Percentiles rank a stretch among this genome's conserved stretches.
Conservation (phyloP, 805 yeast genomes). For the Candida peoriensis region DNA sequence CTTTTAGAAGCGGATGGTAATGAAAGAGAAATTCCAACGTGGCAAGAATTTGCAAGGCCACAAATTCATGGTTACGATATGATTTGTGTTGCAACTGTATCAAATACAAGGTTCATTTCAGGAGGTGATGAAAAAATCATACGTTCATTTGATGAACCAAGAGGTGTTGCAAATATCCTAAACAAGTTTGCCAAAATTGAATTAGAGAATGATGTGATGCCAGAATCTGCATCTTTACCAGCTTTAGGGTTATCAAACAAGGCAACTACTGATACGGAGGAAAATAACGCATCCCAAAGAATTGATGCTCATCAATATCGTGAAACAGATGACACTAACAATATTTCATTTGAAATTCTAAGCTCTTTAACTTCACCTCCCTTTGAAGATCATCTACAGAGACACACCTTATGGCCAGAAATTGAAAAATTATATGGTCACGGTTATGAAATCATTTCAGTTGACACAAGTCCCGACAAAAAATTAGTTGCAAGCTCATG, state of each 20-base stretch:
- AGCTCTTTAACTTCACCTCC: constrained; percentile 57
- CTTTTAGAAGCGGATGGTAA: constrained; percentile 26
- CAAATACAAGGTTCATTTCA: constrained; percentile 65
- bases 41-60: constrained; percentile 95
- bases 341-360: constrained; percentile 43
- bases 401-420: constrained; percentile 94
- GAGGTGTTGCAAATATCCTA: constrained; percentile 63
- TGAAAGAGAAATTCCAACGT: constrained; percentile 33
- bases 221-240: constrained; percentile 86
- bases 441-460: constrained; percentile 86
- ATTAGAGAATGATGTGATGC: constrained; percentile 37
- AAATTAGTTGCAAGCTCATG: constrained; percentile 82
- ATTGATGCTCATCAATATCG: constrained; percentile 23
- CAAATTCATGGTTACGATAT: constrained; percentile 98
- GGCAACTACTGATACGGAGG: constrained; percentile 51
- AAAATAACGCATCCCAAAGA: constrained; percentile 20
- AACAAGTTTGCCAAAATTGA: constrained; percentile 45
- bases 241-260: constrained; percentile 92
- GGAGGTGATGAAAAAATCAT: constrained; percentile 95
- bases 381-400: constrained; percentile 82
- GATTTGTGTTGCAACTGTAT: constrained; percentile 67
- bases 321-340: constrained; percentile 30
- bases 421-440: constrained; percentile 93
- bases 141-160: constrained; percentile 85
- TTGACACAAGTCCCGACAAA: constrained; percentile 65